Percentiles rank a stretch among this genome's conserved stretches.
These are phyloP conservation scores for Brassica nigra DNA, from an alignment of 345 rosid species.

Conservation along the genomic window DNA sequence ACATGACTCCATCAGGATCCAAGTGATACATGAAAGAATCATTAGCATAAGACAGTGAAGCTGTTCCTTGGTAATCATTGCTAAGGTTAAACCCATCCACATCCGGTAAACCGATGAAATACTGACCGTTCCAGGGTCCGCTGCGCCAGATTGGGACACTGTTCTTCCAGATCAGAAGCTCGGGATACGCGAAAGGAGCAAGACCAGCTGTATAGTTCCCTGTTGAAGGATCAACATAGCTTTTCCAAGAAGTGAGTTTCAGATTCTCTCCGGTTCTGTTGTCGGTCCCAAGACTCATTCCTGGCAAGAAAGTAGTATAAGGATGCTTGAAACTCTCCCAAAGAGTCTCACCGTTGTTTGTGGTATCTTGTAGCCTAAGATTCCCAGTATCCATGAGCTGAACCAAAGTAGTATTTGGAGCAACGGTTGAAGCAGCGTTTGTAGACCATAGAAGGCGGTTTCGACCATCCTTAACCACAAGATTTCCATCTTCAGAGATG, in stretches of 20 bases:
- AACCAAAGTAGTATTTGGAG: background rate
- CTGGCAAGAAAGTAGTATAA: conserved; percentile 34
- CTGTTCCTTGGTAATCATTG: conserved; percentile 32
- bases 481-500: background rate
- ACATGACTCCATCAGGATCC: conserved; percentile 43
- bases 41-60: conserved; percentile 18
- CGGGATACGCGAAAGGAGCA: conserved; percentile 35
- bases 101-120: conserved; percentile 41
- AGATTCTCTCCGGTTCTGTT: conserved; percentile 34
- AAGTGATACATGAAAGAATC: conserved; percentile 24
- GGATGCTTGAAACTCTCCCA: conserved; percentile 72
- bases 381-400: background rate
- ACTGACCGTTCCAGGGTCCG: conserved; percentile 64
- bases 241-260: conserved; percentile 55
- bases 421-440: background rate
- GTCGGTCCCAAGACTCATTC: conserved; percentile 45
- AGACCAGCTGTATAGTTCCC: conserved; percentile 51
- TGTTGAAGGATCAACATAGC: conserved; percentile 53
- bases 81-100: conserved; percentile 38
- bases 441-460: background rate
- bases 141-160: conserved; percentile 47
- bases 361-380: background rate
- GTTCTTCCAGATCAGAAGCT: conserved; percentile 51
- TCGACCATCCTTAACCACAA: background rate
- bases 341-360: conserved; percentile 24